Conservation (phyloP, 176 grass and related monocot species). For the Carex pumila region DNA sequence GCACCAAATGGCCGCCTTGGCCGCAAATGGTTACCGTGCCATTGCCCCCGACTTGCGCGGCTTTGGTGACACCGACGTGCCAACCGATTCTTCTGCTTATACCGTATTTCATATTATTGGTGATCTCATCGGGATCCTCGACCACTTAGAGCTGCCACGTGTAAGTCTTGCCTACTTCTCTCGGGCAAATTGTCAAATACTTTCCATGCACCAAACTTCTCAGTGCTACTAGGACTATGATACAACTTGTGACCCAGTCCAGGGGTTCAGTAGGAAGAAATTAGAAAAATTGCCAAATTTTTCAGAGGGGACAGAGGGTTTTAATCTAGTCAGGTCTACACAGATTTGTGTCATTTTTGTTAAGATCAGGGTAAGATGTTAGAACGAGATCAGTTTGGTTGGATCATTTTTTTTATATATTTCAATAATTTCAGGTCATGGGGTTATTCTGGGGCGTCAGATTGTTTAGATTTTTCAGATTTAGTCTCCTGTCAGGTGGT, state of each 20-base stretch:
- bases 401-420: too few relatives aligned
- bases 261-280: neutral
- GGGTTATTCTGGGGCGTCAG: too few relatives aligned
- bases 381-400: too few relatives aligned
- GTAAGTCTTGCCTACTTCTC: neutral
- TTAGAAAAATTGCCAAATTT: neutral
- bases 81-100: conserved; percentile 20
- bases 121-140: conserved; percentile 33
- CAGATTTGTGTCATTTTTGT: too few relatives aligned
- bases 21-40: conserved; percentile 35
- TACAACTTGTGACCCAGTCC: neutral
- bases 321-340: too few relatives aligned
- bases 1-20: conserved; percentile 44
- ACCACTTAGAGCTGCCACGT: conserved; percentile 33
- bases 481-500: too few relatives aligned
- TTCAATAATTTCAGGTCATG: too few relatives aligned
- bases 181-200: neutral
- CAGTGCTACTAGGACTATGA: neutral
- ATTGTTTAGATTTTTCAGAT: too few relatives aligned
- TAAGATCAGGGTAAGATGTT: too few relatives aligned
- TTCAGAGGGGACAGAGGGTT: too few relatives aligned
- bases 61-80: conserved; percentile 34
- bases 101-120: conserved; percentile 45
- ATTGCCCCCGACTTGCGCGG: conserved; percentile 50
- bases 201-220: neutral